These are phyloP conservation scores for Sarocladium oryzae DNA, from an alignment of 2,329 filamentous ascomycete species.

Conservation along the genomic window DNA sequence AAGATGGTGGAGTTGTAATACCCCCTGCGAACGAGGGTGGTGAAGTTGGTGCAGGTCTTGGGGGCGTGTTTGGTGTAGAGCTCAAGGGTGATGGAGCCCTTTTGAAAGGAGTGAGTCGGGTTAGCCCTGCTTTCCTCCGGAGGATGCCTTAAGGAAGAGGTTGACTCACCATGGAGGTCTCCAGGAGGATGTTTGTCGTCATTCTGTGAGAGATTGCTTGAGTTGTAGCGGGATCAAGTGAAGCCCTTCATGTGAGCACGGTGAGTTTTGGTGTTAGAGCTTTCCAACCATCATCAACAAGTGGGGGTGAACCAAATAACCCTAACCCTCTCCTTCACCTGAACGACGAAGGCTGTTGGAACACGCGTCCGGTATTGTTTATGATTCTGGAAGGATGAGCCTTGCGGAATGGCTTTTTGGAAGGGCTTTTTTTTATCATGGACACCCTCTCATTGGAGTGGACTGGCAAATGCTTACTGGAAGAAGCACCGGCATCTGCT, in stretches of 20 bases:
- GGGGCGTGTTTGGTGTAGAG: constrained; percentile 88
- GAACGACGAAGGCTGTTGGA: too few species aligned
- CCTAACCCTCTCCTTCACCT: too few species aligned
- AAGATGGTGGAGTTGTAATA: constrained; percentile 87
- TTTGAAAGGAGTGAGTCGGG: not conserved
- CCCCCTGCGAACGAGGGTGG: constrained; percentile 67
- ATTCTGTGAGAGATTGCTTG: constrained; percentile 34
- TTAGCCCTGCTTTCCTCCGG: too few species aligned
- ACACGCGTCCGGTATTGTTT: too few species aligned
- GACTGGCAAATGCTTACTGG: not conserved
- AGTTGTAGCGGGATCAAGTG: not conserved
- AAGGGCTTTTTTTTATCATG: not conserved
- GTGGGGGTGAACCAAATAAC: not conserved
- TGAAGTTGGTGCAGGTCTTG: constrained; percentile 83
- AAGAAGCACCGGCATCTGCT: not conserved
- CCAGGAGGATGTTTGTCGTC: constrained; percentile 72
- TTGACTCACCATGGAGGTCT: constrained; percentile 81
- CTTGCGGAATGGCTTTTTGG: not conserved
- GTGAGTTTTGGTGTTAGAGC: not conserved
- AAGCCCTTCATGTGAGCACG: too few species aligned
- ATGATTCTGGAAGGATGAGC: too few species aligned
- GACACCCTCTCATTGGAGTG: too few species aligned
- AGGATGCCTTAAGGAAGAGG: too few species aligned
- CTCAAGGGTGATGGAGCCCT: constrained; percentile 82
- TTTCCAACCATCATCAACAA: not conserved